Base-by-base conservation (phyloP, 371 early-diverging fungal genomes). In the Mucor saturninus region DNA sequence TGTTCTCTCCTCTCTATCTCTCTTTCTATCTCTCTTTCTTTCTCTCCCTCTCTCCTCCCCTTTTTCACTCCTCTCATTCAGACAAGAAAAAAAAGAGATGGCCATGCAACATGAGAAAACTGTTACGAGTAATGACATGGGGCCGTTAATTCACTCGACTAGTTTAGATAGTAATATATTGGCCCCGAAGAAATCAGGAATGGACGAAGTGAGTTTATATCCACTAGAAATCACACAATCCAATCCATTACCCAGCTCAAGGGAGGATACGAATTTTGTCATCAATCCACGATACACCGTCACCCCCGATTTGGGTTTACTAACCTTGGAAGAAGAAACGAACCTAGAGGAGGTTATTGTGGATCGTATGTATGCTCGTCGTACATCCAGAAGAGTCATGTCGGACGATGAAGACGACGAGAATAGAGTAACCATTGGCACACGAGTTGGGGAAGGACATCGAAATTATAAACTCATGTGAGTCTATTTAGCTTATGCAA, bases 401-500 rank as follows among this genome's bases (percentile, higher is more conserved):
- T 21, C 21, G 4, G 5, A 79, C 10, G 77, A 80, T 14, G 79
- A 80, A 54, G 83, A 85, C 5, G 83, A 85, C 13, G 80, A 83
- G 7, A 83, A 86, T 49, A 74, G 75, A 26, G 84, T 85, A 0
- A 26, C 81, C 40, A 85, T 89, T 31, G 90, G 90, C 32, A 89
- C 87, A 21, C 76, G 85, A 21, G 84, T 89, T 29, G 80, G 79
- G 7, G 88, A 88, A 72, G 88, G 83, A 4, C 90, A 89, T 72
- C 82, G 77, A 42, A 89, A 88, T 69, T 89, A 89, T 63, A 87
- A 93, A 50, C 85, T 97, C 45, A 97, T 97, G 98, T 97, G 63
- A 67, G 62, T 43, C 53, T 21, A 21, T 21, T 21, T 21, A 21
- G 21, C 21, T 21, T 21, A 21, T 21, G 21, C 21, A 21, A 21